phyloP scores from a whole-genome alignment of 306 rosid species.

The Trichosanthes truncata region DNA sequence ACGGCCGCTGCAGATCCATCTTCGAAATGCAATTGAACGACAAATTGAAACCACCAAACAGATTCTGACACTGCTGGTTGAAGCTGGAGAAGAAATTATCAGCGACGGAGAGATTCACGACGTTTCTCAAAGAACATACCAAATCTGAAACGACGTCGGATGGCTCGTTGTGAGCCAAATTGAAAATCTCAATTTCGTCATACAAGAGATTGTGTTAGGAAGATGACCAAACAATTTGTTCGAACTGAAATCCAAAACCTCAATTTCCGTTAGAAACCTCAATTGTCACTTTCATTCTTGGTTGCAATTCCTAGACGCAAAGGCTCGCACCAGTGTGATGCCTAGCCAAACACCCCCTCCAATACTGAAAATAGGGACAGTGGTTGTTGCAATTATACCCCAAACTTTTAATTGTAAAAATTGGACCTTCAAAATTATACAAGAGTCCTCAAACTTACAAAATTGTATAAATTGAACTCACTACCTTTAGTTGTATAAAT shows the following conservation, averaged over 20 bases:
- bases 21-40: slow-evolving; percentile 75
- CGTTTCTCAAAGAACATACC: slow-evolving; percentile 51
- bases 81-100: slow-evolving; percentile 94
- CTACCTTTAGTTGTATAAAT: no score
- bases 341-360: no score
- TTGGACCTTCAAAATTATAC: no score
- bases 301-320: no score
- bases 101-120: slow-evolving; percentile 62
- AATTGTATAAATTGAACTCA: no score
- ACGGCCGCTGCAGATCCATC: slow-evolving; percentile 69
- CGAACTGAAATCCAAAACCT: slow-evolving; percentile 75
- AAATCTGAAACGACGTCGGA: slow-evolving; percentile 72
- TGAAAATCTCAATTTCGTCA: slow-evolving; percentile 57
- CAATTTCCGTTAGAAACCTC: slow-evolving; percentile 64
- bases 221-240: slow-evolving; percentile 66
- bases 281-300: no score
- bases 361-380: no score
- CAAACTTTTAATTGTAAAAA: no score
- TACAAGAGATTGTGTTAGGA: slow-evolving; percentile 75
- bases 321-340: no score
- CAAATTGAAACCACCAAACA: slow-evolving; percentile 66
- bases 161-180: slow-evolving; percentile 68
- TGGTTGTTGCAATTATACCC: no score
- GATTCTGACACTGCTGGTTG: slow-evolving; percentile 61
- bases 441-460: no score